Conservation (phyloP, 495 filamentous ascomycete genomes). For the Podospora pseudopauciseta region DNA sequence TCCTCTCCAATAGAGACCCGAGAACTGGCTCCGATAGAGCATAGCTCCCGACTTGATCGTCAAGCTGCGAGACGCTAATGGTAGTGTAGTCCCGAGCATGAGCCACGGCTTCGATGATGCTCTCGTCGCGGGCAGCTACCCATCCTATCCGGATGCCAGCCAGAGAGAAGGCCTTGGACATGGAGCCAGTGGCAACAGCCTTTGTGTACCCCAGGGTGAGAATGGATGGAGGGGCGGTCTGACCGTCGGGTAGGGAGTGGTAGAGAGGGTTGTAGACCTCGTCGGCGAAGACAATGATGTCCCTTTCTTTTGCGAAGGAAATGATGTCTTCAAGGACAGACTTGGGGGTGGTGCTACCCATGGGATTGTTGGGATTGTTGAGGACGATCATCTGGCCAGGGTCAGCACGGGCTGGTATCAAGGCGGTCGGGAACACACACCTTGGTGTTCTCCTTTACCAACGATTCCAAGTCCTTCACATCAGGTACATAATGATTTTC, state of each 20-base stretch:
- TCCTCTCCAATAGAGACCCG: slow-evolving; percentile 63
- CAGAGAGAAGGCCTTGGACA: slow-evolving; percentile 83
- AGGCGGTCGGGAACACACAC: slow-evolving; percentile 16
- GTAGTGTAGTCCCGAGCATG: slow-evolving; percentile 76
- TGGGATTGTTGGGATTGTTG: slow-evolving; percentile 90
- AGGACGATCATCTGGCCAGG: slow-evolving; percentile 35
- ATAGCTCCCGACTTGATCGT: slow-evolving; percentile 74
- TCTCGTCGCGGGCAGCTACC: slow-evolving; percentile 64
- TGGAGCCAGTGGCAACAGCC: slow-evolving; percentile 70
- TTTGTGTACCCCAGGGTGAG: slow-evolving; percentile 66
- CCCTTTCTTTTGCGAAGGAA: slow-evolving; percentile 56
- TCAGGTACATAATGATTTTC: slow-evolving; percentile 65
- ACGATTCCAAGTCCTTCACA: slow-evolving; percentile 58
- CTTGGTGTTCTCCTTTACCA: slow-evolving; percentile 76
- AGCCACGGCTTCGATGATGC: slow-evolving; percentile 63
- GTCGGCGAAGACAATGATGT: slow-evolving; percentile 69
- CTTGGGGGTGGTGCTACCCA: slow-evolving; percentile 66
- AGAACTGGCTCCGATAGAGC: slow-evolving; percentile 63
- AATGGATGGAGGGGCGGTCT: slow-evolving; percentile 43
- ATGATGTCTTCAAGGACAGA: slow-evolving; percentile 59
- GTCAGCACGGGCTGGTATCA: not conserved
- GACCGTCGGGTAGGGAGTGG: slow-evolving; percentile 49
- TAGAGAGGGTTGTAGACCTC: slow-evolving; percentile 91
- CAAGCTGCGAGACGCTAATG: slow-evolving; percentile 78
- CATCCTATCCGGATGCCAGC: slow-evolving; percentile 82